These are phyloP conservation scores for Cladosporium halotolerans DNA, from an alignment of 2,329 filamentous ascomycete genomes.

Conservation along the genomic window DNA sequence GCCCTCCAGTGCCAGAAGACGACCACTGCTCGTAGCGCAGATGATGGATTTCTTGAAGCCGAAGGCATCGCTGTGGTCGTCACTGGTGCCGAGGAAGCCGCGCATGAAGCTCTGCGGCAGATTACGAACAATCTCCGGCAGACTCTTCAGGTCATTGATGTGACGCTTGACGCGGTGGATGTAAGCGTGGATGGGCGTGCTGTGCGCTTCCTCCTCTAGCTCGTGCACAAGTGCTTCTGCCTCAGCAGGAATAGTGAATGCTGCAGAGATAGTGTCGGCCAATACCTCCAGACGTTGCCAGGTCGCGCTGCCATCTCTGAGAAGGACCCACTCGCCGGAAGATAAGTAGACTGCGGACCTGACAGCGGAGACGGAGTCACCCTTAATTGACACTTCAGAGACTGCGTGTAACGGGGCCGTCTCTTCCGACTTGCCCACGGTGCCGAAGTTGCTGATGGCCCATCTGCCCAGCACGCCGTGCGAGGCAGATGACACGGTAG, in stretches of 20 bases:
- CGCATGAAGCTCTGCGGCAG: slow-evolving; percentile 64
- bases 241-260: slow-evolving; percentile 63
- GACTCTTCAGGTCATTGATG: slow-evolving; percentile 64
- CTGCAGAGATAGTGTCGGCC: slow-evolving; percentile 69
- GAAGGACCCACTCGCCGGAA: slow-evolving; percentile 70
- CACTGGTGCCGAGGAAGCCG: slow-evolving; percentile 34
- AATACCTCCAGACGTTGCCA: slow-evolving; percentile 83
- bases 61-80: slow-evolving; percentile 60
- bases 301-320: slow-evolving; percentile 71
- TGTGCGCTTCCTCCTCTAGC: slow-evolving; percentile 78
- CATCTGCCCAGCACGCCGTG: slow-evolving; percentile 71
- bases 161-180: slow-evolving; percentile 81
- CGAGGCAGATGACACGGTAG: slow-evolving; percentile 68
- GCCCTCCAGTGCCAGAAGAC: slow-evolving; percentile 72
- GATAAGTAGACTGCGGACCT: slow-evolving; percentile 63
- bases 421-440: slow-evolving; percentile 19
- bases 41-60: slow-evolving; percentile 83
- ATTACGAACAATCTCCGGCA: slow-evolving; percentile 66
- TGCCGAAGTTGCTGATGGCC: slow-evolving; percentile 46
- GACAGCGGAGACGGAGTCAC: slow-evolving; percentile 63
- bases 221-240: slow-evolving; percentile 69
- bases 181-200: slow-evolving; percentile 74
- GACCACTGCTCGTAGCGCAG: slow-evolving; percentile 71
- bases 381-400: slow-evolving; percentile 75
- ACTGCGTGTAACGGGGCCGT: slow-evolving; percentile 56